phyloP scores from a whole-genome alignment of 2,329 filamentous ascomycete species.

The Trichophyton verrucosum region DNA sequence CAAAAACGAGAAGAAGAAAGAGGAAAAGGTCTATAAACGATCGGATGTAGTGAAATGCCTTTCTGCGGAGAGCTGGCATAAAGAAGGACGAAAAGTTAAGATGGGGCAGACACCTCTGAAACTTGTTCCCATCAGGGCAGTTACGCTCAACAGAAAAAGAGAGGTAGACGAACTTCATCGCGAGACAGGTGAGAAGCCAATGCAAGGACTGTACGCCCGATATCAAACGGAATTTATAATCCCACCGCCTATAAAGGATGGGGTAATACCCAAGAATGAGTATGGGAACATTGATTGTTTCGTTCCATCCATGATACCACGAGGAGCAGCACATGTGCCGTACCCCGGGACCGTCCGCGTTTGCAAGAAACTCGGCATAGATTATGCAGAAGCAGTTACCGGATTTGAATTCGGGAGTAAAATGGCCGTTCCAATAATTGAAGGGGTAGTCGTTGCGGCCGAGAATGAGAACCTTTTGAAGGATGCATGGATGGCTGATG shows the following conservation, averaged over 20 bases:
- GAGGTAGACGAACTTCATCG: slow-evolving; percentile 80
- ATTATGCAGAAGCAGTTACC: slow-evolving; percentile 87
- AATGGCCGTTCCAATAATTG: slow-evolving; percentile 83
- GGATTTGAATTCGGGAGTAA: slow-evolving; percentile 94
- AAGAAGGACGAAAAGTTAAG: slow-evolving; percentile 71
- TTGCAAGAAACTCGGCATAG: slow-evolving; percentile 71
- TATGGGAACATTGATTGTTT: slow-evolving; percentile 97
- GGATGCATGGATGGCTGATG: slow-evolving; percentile 67
- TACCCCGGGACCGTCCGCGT: slow-evolving; percentile 63
- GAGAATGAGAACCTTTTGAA: slow-evolving; percentile 64
- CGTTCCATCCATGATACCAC: slow-evolving; percentile 81
- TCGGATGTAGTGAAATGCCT: slow-evolving; percentile 75
- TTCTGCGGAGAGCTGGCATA: slow-evolving; percentile 93
- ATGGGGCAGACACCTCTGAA: slow-evolving; percentile 66
- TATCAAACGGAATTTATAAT: slow-evolving; percentile 95
- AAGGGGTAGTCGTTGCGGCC: slow-evolving; percentile 75
- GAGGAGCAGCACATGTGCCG: slow-evolving; percentile 72
- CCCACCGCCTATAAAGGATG: slow-evolving; percentile 69
- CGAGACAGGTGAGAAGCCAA: slow-evolving; percentile 65
- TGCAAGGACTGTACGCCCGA: slow-evolving; percentile 72
- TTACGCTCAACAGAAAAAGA: slow-evolving; percentile 72
- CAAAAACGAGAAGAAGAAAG: slow-evolving; percentile 59
- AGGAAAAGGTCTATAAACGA: slow-evolving; percentile 70
- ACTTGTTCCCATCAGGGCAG: slow-evolving; percentile 75
- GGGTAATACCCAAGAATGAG: slow-evolving; percentile 81